Evolutionary conservation across 305 asterid species (phyloP), one percentile per base, ranked within the genome.

Genomic region (Fraxinus ornus): DNA sequence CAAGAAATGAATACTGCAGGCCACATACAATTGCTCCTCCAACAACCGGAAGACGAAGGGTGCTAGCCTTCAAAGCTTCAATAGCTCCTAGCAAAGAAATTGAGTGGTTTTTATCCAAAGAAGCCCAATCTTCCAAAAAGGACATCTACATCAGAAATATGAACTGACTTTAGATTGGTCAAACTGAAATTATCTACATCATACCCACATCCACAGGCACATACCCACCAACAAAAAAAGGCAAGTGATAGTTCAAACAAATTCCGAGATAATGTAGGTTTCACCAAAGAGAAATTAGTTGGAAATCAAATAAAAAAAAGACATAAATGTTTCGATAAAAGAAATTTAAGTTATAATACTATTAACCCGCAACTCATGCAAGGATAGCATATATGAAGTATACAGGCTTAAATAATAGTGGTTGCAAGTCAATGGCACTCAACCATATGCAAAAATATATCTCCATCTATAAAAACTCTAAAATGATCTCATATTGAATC

Each of bases 1-100:
- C 32, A 62, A 62, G 32, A 24, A 22, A 62, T 28, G 37, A 68
- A 68, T 13, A 68, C n/a, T n/a, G 24, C 3, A 7, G 71, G 83
- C 78, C 24, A 81, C 97, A 35, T 93, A 95, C 99, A 55, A 81
- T 84, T 86, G 93, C 97, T 89, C 97, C 97, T 87, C 91, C 97
- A 36, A 87, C 89, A 77, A 93, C 91, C 8, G 99, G 98, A 76
- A 96, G 97, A 68, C 97, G 97, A 71, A 96, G 94, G 81, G 97
- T 94, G 92, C 98, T 94, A 78, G 98, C 98, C 80, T 87, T 94
- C 84, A 96, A 86, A 75, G 98, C 97, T 91, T 96, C 99, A 62
- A 91, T 96, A 41, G 94, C 97, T 80, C 99, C 98, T 21, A 86
- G 85, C 88, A 96, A 84, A 80, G 95, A 91, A 76, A 91, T 83